A percentile compares a stretch with the other conserved stretches of the same genome.
Conservation (phyloP, 495 filamentous ascomycete species). For the Lindgomyces ingoldianus region DNA sequence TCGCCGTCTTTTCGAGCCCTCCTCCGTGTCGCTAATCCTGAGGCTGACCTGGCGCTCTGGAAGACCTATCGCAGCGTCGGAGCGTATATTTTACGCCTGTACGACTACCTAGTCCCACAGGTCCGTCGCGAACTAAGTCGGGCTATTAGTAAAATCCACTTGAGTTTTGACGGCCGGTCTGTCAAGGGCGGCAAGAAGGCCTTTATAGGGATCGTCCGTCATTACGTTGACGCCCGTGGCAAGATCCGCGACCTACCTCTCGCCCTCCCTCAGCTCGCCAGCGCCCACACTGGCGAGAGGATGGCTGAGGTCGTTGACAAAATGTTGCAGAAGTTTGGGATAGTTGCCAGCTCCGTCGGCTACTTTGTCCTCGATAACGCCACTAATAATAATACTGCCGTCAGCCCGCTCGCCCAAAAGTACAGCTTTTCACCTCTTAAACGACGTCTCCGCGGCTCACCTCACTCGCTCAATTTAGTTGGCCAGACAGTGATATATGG, state of each 20-base stretch:
- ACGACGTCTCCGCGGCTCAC: neutral
- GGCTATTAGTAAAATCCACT: conserved; percentile 6
- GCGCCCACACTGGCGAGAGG: conserved; percentile 8
- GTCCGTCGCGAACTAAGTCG: neutral
- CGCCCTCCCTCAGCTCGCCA: conserved; percentile 5
- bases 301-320: neutral
- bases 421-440: neutral
- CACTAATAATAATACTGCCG: neutral
- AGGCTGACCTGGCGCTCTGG: no score
- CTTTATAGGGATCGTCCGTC: conserved; percentile 37
- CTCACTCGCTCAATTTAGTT: conserved; percentile 4
- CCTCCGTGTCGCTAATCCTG: neutral
- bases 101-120: no score
- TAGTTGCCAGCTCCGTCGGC: neutral
- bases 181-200: neutral
- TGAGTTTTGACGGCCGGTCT: conserved; percentile 17
- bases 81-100: no score
- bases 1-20: neutral
- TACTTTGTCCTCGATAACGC: conserved; percentile 11
- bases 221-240: conserved; percentile 13
- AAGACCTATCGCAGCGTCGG: no score
- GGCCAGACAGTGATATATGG: neutral
- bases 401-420: neutral
- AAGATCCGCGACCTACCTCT: neutral
- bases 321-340: neutral